phyloP scores from a whole-genome alignment of 2,329 filamentous ascomycete species.

The Hypoxylon sp. region DNA sequence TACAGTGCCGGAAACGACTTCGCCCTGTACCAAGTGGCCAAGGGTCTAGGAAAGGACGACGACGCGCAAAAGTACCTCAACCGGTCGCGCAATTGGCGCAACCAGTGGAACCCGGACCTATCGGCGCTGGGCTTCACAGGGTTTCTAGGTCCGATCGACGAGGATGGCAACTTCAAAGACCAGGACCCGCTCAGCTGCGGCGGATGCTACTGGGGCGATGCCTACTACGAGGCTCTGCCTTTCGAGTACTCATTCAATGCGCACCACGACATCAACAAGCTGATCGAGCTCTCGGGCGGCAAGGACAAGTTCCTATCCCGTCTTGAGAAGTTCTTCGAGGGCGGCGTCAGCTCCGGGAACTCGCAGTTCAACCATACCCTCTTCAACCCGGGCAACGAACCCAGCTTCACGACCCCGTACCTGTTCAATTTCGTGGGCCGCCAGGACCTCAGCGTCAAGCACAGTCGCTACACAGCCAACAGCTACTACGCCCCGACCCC shows the following conservation, averaged over 20 bases:
- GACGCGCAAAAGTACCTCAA: slow-evolving; percentile 72
- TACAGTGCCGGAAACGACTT: slow-evolving; percentile 75
- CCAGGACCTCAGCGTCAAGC: slow-evolving; percentile 72
- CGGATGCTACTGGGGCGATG: slow-evolving; percentile 76
- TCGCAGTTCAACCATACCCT: slow-evolving; percentile 66
- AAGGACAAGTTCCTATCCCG: slow-evolving; percentile 67
- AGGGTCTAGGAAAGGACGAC: slow-evolving; percentile 64
- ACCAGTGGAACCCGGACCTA: slow-evolving; percentile 76
- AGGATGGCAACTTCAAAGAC: slow-evolving; percentile 64
- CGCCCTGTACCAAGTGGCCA: slow-evolving; percentile 74
- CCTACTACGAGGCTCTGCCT: slow-evolving; percentile 72
- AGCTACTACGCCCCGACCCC: slow-evolving; percentile 70
- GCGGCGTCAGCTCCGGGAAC: slow-evolving; percentile 61
- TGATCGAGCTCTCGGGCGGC: slow-evolving; percentile 71
- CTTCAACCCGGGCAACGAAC: slow-evolving; percentile 78
- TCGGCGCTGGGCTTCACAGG: slow-evolving; percentile 72
- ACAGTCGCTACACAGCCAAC: slow-evolving; percentile 71
- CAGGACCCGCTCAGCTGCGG: slow-evolving; percentile 73
- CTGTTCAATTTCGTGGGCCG: slow-evolving; percentile 77
- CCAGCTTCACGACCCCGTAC: slow-evolving; percentile 76
- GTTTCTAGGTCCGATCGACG: slow-evolving; percentile 74
- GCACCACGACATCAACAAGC: slow-evolving; percentile 73
- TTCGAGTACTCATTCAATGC: slow-evolving; percentile 79
- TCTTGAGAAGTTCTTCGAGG: slow-evolving; percentile 73
- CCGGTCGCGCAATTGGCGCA: slow-evolving; percentile 77